Evolutionary conservation across 768 basidiomycete species (phyloP).

Genomic region (Lepiota brunneoincarnata): DNA sequence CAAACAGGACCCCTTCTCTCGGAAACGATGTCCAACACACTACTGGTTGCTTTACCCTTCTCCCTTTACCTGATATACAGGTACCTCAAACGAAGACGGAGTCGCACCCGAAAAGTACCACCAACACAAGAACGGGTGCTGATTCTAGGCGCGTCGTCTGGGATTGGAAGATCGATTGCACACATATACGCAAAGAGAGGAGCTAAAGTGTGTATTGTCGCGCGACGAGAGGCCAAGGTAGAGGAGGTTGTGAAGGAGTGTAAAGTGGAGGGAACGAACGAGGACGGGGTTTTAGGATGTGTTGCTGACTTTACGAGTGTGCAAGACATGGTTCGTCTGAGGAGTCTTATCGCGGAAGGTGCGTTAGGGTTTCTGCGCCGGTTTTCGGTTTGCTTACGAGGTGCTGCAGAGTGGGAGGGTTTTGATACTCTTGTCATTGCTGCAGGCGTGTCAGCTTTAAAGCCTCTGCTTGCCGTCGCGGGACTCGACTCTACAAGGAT

Average conservation of each 20-base stretch:
- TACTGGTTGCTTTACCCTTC: too few relatives aligned
- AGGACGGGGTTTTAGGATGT: conserved; percentile 42
- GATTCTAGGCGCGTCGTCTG: conserved; percentile 81
- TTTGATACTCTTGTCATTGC: conserved; percentile 80
- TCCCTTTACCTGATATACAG: too few relatives aligned
- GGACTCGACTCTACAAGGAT: conserved; percentile 38
- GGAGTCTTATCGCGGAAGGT: conserved; percentile 56
- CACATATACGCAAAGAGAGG: conserved; percentile 71
- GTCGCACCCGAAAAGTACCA: conserved; percentile 34
- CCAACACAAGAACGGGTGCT: conserved; percentile 66
- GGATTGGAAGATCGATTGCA: conserved; percentile 75
- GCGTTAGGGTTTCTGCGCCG: conserved; percentile 18
- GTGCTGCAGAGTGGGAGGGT: conserved; percentile 68
- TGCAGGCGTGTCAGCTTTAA: conserved; percentile 82
- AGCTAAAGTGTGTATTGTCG: conserved; percentile 72
- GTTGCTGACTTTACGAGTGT: conserved; percentile 62
- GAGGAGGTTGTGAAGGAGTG: conserved; percentile 65
- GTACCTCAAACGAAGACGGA: conserved; percentile 15
- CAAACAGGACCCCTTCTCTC: too few relatives aligned
- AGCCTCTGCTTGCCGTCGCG: conserved; percentile 70
- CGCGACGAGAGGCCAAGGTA: conserved; percentile 55
- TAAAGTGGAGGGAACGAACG: conserved; percentile 17
- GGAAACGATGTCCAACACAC: too few relatives aligned
- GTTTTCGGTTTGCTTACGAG: background rate
- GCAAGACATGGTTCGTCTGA: conserved; percentile 63